These are phyloP conservation scores for Bryum argenteum DNA, from an alignment of 225 moss, liverwort and hornwort genomes.

Conservation along the genomic window DNA sequence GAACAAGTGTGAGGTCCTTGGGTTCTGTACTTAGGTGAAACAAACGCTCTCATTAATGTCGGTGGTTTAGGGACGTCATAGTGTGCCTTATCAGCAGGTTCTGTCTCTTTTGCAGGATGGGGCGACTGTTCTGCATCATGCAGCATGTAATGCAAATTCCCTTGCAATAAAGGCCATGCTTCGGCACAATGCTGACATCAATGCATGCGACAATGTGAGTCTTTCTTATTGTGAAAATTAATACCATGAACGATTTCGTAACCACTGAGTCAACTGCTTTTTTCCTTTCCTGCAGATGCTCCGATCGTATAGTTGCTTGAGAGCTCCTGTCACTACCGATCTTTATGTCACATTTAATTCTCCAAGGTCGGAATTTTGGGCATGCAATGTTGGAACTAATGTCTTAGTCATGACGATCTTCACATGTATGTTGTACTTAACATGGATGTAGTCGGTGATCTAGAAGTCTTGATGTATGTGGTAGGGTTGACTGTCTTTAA, in stretches of 20 bases:
- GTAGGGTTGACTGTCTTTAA: slow-evolving; percentile 7
- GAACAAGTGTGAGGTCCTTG: slow-evolving; percentile 12
- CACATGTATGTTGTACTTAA: not conserved
- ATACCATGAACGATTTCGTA: slow-evolving; percentile 16
- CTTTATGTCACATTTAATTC: slow-evolving; percentile 7
- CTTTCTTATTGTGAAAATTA: slow-evolving; percentile 20
- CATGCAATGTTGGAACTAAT: not conserved
- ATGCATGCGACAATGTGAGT: slow-evolving; percentile 64
- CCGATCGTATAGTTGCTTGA: slow-evolving; percentile 11
- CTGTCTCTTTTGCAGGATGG: slow-evolving; percentile 50
- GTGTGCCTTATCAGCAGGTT: slow-evolving; percentile 24
- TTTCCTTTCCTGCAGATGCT: slow-evolving; percentile 12
- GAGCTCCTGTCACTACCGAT: not conserved
- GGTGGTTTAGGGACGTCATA: slow-evolving; percentile 14
- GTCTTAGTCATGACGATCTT: not conserved
- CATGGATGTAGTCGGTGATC: not conserved
- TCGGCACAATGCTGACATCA: slow-evolving; percentile 68
- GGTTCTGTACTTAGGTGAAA: slow-evolving; percentile 7
- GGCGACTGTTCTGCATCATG: slow-evolving; percentile 81
- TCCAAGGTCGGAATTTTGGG: not conserved
- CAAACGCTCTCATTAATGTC: slow-evolving; percentile 11
- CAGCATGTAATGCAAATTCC: slow-evolving; percentile 64
- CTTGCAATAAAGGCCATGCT: slow-evolving; percentile 65
- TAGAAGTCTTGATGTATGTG: slow-evolving; percentile 10
- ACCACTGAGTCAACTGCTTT: not conserved